phyloP scores from a whole-genome alignment of 257 asterid genomes.

The Salvia splendens region DNA sequence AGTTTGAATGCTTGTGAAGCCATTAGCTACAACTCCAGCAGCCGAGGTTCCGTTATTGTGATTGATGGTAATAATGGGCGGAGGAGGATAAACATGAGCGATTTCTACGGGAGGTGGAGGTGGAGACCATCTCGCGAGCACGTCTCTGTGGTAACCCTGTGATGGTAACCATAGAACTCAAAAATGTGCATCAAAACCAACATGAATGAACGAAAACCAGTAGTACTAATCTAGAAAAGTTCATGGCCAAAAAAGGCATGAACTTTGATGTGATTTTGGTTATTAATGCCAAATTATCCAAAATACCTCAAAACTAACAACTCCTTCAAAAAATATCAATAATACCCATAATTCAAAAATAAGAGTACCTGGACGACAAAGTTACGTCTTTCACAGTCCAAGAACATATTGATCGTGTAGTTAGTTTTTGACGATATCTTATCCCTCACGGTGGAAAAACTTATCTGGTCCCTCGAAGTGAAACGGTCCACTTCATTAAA shows the following conservation, averaged over 20 bases:
- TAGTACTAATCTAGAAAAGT: too few relatives aligned
- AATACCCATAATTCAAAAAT: too few relatives aligned
- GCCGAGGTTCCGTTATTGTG: conserved; percentile 26
- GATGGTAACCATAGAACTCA: neutral
- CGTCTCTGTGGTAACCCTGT: conserved; percentile 90
- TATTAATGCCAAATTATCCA: neutral
- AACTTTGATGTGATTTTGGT: too few relatives aligned
- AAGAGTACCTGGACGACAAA: conserved; percentile 78
- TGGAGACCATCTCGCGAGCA: conserved; percentile 59
- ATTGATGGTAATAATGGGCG: conserved; percentile 30
- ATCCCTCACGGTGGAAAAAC: conserved; percentile 89
- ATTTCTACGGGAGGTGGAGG: conserved; percentile 43
- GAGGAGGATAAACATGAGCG: conserved; percentile 48
- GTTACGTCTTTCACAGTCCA: conserved; percentile 92
- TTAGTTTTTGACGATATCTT: conserved; percentile 73
- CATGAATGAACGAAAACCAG: too few relatives aligned
- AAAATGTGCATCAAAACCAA: neutral
- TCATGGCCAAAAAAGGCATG: too few relatives aligned
- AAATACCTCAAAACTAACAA: too few relatives aligned
- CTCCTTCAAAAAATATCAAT: too few relatives aligned
- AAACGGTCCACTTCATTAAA: conserved; percentile 93
- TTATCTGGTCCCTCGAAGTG: conserved; percentile 91
- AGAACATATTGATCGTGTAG: conserved; percentile 80
- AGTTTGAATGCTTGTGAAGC: conserved; percentile 9
- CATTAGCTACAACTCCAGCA: conserved; percentile 26